A percentile compares a stretch with the other conserved stretches of the same genome.
phyloP scores from a whole-genome alignment of 83 land plant species.

The Picea mariana region DNA sequence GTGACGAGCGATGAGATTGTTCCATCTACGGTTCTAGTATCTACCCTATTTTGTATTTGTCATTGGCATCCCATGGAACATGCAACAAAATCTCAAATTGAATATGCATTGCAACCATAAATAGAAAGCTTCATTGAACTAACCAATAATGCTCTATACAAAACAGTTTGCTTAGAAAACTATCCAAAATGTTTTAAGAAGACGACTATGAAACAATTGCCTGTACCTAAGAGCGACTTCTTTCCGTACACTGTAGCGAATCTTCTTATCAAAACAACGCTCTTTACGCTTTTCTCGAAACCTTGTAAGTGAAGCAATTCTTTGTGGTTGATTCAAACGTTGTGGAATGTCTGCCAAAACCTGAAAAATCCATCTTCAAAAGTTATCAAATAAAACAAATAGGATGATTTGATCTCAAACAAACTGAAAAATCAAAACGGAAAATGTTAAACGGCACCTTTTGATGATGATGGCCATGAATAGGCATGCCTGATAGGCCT shows the following conservation, averaged over 20 bases:
- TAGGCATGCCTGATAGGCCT: conserved; percentile 41
- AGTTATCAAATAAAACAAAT: neutral
- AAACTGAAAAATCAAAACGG: conserved; percentile 1
- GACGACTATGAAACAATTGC: neutral
- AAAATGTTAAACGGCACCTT: conserved; percentile 37
- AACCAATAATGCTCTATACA: neutral
- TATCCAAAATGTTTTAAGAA: neutral
- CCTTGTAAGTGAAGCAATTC: conserved; percentile 78
- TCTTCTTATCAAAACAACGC: conserved; percentile 89
- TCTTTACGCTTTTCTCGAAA: conserved; percentile 94
- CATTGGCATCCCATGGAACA: too few relatives aligned
- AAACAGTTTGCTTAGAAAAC: neutral
- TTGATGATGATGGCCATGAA: conserved; percentile 45
- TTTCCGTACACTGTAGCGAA: conserved; percentile 81
- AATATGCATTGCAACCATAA: neutral
- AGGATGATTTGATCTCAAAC: neutral
- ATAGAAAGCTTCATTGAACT: neutral
- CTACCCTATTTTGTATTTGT: too few relatives aligned
- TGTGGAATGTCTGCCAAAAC: conserved; percentile 49
- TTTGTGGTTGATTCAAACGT: conserved; percentile 71
- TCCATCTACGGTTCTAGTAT: too few relatives aligned
- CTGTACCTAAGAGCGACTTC: conserved; percentile 93
- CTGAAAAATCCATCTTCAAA: conserved; percentile 22
- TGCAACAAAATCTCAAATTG: neutral
- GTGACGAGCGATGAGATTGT: too few relatives aligned